Percentiles rank a stretch among this genome's conserved stretches.
phyloP scores from a whole-genome alignment of 768 basidiomycete genomes.

The Hirschioporus abietinus region DNA sequence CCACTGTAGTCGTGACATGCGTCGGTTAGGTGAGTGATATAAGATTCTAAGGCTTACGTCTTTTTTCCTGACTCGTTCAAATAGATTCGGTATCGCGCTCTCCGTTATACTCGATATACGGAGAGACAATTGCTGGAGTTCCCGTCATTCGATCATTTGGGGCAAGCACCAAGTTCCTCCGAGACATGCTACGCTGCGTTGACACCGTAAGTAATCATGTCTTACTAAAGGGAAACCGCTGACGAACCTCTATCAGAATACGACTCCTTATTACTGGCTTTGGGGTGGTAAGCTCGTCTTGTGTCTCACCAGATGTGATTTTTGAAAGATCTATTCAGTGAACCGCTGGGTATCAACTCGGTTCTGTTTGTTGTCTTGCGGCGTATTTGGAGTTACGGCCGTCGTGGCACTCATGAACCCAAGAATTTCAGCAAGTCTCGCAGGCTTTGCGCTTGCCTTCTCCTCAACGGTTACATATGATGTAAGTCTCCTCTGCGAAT shows the following conservation, averaged over 20 bases:
- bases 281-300: conserved; percentile 59
- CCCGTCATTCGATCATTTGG: conserved; percentile 77
- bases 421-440: conserved; percentile 70
- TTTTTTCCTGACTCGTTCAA: conserved; percentile 13
- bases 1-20: conserved; percentile 85
- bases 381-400: conserved; percentile 68
- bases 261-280: conserved; percentile 86
- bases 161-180: conserved; percentile 77
- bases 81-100: conserved; percentile 39
- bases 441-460: conserved; percentile 85
- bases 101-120: conserved; percentile 46
- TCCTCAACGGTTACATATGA: conserved; percentile 71
- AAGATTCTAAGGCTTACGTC: neutral
- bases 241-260: conserved; percentile 31
- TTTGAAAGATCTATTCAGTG: conserved; percentile 40
- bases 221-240: neutral
- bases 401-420: conserved; percentile 63
- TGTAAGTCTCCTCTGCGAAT: conserved; percentile 27
- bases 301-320: conserved; percentile 2
- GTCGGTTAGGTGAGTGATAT: conserved; percentile 34
- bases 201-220: conserved; percentile 54
- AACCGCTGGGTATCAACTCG: conserved; percentile 89
- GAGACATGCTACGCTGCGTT: conserved; percentile 78
- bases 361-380: conserved; percentile 75
- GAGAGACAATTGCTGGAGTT: conserved; percentile 48